Base-by-base conservation (phyloP, 306 rosid genomes). In the Rosa rugosa region DNA sequence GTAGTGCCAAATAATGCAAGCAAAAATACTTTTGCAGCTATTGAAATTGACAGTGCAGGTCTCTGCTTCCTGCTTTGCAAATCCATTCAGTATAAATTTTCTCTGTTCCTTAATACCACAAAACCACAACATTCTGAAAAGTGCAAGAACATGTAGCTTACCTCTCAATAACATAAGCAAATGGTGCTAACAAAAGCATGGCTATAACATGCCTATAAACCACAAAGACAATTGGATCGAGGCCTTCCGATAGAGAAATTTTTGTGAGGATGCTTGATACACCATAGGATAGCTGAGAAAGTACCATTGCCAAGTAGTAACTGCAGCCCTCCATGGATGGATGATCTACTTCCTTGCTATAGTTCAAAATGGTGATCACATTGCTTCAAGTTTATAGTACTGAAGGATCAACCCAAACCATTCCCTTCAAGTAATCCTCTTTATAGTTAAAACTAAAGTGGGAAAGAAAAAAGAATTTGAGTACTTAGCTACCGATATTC, bases 1-100 rank as follows among this genome's bases (percentile, higher is more conserved):
- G 89, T 83, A 8, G 78, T 80, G 34, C 88, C 88, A 6, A 85
- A 27, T 4, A 76, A 68, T 41, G 89, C 47, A 10, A 85, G 80
- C 46, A 77, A 25, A 22, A 85, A 85, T 10, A 83, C 49, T 74
- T 85, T 77, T 44, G 71, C n/a, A 6, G 70, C 46, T 38, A 81
- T 11, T 3, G 78, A 60, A 71, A 83, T 25, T 11, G 84, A 34
- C 11, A 83, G 76, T 9, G 81, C 34, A 65, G 85, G 78, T 6
- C 83, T 47, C 69, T 75, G 67, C 34, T 79, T 79, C 85, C 88
- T 85, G 83, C 69, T 12, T 54, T 77, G 40, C 25, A 41, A 36
- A 40, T 18, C 23, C 23, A 16, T 10, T 59, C 31, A 65, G n/a
- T 31, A 65, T 63, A 16, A 36, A 0, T 8, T 65, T 36, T 34